Evolutionary conservation across 208 protist species (phyloP).

Genomic region (Trypanosoma vivax): DNA sequence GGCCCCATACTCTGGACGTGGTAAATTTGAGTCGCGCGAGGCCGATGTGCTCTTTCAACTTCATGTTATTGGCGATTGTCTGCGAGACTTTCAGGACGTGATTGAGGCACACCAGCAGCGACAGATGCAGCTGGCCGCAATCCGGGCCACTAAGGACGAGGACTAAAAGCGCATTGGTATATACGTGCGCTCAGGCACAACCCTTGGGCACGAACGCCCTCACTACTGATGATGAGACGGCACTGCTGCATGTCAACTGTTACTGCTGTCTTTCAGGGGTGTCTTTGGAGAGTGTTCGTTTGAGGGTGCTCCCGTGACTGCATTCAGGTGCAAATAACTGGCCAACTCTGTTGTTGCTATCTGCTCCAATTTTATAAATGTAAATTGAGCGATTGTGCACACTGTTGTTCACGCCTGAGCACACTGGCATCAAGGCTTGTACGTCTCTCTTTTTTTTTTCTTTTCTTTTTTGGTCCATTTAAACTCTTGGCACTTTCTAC

Average conservation of each 20-base stretch:
- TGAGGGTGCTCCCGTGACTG: too few relatives aligned
- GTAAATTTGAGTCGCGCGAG: slow-evolving; percentile 53
- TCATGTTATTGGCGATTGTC: slow-evolving; percentile 80
- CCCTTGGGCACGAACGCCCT: neutral
- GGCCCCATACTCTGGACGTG: slow-evolving; percentile 61
- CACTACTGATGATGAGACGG: too few relatives aligned
- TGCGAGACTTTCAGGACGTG: slow-evolving; percentile 87
- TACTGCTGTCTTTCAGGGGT: too few relatives aligned
- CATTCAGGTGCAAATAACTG: too few relatives aligned
- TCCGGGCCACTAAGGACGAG: slow-evolving; percentile 11
- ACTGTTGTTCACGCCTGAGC: too few relatives aligned
- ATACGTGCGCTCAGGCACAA: neutral
- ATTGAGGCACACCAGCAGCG: slow-evolving; percentile 63
- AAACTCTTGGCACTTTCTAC: too few relatives aligned
- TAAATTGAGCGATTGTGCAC: neutral
- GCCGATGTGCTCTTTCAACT: slow-evolving; percentile 82
- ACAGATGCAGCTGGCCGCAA: slow-evolving; percentile 16
- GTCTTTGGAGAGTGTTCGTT: too few relatives aligned
- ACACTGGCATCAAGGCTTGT: neutral
- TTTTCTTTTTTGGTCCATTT: neutral
- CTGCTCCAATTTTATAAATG: neutral
- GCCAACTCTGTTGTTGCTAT: neutral
- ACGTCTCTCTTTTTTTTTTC: neutral
- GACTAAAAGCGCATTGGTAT: neutral
- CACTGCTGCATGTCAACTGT: too few relatives aligned